Conservation (phyloP, 352 stramenopile species). For the Globisporangium lucens region DNA sequence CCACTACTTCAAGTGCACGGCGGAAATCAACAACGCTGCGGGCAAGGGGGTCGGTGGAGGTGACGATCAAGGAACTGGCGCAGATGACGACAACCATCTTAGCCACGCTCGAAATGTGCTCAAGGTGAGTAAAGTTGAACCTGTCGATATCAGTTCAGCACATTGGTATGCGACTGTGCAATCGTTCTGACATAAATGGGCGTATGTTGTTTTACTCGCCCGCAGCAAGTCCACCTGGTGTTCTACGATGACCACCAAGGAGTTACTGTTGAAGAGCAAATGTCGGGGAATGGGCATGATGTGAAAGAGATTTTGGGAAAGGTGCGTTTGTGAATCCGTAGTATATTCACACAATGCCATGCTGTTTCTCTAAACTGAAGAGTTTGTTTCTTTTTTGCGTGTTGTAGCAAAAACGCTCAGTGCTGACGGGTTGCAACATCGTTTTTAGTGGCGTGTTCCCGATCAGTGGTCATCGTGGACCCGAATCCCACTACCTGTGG, state of each 20-base stretch:
- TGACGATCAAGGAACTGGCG: conserved; percentile 31
- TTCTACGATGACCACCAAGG: conserved; percentile 61
- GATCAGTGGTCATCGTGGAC: conserved; percentile 45
- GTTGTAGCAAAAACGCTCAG: conserved; percentile 61
- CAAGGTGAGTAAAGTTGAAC: conserved; percentile 30
- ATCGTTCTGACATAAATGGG: neutral
- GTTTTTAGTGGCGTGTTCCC: conserved; percentile 85
- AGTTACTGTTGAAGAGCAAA: conserved; percentile 67
- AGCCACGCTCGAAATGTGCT: conserved; percentile 52
- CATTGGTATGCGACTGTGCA: neutral
- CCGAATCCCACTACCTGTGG: conserved; percentile 76
- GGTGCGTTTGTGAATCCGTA: conserved; percentile 23
- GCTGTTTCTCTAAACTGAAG: conserved; percentile 1
- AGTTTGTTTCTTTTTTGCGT: neutral
- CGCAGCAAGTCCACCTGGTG: conserved; percentile 47
- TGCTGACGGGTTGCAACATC: conserved; percentile 61
- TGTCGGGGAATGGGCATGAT: conserved; percentile 59
- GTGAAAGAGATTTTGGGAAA: conserved; percentile 67
- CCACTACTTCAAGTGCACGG: conserved; percentile 77
- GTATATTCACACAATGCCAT: neutral
- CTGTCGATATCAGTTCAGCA: neutral
- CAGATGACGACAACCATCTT: conserved; percentile 46
- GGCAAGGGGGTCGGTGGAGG: conserved; percentile 41
- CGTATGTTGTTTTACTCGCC: neutral
- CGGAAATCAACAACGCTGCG: conserved; percentile 84